These are phyloP conservation scores for Trapa incisa DNA, from an alignment of 345 rosid genomes.

Conservation along the genomic window DNA sequence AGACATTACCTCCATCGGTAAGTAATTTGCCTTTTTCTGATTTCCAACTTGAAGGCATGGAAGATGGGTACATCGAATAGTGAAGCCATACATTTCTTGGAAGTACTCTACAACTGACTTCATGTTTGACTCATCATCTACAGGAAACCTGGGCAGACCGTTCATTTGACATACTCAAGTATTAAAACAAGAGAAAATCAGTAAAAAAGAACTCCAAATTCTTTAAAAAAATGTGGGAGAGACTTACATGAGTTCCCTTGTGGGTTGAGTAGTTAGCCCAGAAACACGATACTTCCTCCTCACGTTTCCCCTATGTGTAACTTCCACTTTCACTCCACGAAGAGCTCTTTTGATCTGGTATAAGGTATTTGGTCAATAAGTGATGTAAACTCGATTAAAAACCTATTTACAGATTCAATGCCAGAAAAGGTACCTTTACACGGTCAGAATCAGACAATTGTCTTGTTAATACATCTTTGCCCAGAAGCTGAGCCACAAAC, in stretches of 20 bases:
- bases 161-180: not conserved
- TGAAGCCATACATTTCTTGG: constrained; percentile 96
- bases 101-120: constrained; percentile 95
- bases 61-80: constrained; percentile 78
- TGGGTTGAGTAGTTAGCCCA: constrained; percentile 92
- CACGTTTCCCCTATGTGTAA: constrained; percentile 79
- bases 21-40: constrained; percentile 90
- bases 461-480: constrained; percentile 64
- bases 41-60: constrained; percentile 99
- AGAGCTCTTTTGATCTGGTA: constrained; percentile 79
- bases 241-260: constrained; percentile 83
- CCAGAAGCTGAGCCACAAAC: constrained; percentile 84
- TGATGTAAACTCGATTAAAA: not conserved
- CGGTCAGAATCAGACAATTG: constrained; percentile 88
- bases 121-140: constrained; percentile 86
- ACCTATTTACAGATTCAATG: not conserved
- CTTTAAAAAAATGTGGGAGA: not conserved
- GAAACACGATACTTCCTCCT: constrained; percentile 97
- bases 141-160: constrained; percentile 57
- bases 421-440: constrained; percentile 44
- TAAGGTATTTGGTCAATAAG: not conserved
- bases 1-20: constrained; percentile 87
- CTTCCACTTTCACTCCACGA: constrained; percentile 98
- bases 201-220: not conserved
- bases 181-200: not conserved